phyloP scores from a whole-genome alignment of 768 basidiomycete genomes.

The Obba rivulosa region DNA sequence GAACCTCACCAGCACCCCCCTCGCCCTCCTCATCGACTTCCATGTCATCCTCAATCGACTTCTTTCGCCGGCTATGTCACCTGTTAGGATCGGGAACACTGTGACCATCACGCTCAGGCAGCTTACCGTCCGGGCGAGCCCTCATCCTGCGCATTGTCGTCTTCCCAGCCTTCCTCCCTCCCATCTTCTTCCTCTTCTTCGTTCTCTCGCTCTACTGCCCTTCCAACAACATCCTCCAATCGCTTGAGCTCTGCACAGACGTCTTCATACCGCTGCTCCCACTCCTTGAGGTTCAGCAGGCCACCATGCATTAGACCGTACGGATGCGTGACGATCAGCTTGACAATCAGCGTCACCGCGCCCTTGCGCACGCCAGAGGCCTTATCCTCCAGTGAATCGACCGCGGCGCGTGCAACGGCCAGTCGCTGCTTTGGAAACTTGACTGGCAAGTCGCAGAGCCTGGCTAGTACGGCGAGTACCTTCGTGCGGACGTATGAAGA shows the following conservation, averaged over 20 bases:
- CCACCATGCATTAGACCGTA: conserved; percentile 85
- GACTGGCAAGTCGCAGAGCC: conserved; percentile 67
- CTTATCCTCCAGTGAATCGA: conserved; percentile 85
- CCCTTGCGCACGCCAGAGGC: conserved; percentile 81
- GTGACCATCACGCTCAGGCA: no score
- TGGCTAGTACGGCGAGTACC: conserved; percentile 70
- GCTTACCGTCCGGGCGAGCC: neutral
- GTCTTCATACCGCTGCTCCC: conserved; percentile 65
- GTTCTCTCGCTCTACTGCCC: conserved; percentile 44
- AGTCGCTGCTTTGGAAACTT: conserved; percentile 88
- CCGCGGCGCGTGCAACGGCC: conserved; percentile 68
- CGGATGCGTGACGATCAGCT: conserved; percentile 82
- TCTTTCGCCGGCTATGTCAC: conserved; percentile 1
- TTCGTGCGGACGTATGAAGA: conserved; percentile 91
- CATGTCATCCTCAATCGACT: conserved; percentile 42
- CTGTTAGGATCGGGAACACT: conserved; percentile 20
- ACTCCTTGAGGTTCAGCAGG: conserved; percentile 61
- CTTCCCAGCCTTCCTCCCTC: conserved; percentile 25
- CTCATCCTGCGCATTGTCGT: conserved; percentile 17
- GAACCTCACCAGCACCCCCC: conserved; percentile 21
- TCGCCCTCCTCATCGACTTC: conserved; percentile 47
- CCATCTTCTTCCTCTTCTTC: conserved; percentile 24
- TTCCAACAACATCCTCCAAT: conserved; percentile 63
- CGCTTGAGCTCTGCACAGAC: conserved; percentile 61
- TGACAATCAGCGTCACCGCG: conserved; percentile 69